Conservation (phyloP, 1,139 yeast species). For the Hyphopichia buzzinii region DNA sequence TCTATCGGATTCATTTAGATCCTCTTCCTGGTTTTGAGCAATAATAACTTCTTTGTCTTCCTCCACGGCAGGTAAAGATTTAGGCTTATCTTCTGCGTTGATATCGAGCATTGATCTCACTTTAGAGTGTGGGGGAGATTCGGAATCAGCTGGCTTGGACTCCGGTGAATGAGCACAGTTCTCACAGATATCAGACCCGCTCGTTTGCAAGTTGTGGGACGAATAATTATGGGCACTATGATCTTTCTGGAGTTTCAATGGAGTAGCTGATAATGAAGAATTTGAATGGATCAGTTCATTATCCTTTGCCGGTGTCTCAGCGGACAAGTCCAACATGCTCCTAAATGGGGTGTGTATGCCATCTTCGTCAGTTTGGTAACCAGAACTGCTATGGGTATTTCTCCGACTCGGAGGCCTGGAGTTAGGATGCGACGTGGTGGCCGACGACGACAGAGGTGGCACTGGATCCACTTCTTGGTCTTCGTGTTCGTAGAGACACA, state of each 20-base stretch:
- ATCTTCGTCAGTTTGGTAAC: conserved; percentile 14
- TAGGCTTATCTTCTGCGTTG: conserved; percentile 2
- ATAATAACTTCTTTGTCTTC: conserved; percentile 13
- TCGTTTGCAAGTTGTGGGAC: background rate
- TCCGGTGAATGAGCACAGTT: conserved; percentile 5
- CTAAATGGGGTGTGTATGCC: conserved; percentile 29
- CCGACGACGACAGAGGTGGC: conserved; percentile 15
- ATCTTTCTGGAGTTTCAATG: conserved; percentile 10
- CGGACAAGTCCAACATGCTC: conserved; percentile 41
- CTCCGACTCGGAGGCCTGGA: conserved; percentile 38
- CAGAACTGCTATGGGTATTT: conserved; percentile 21
- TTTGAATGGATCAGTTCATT: conserved; percentile 23
- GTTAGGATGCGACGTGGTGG: conserved; percentile 24
- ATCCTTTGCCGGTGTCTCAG: conserved; percentile 13
- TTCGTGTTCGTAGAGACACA: conserved; percentile 57
- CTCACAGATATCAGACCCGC: background rate
- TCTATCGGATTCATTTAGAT: background rate
- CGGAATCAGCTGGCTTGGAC: background rate
- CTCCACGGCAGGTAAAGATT: conserved; percentile 20
- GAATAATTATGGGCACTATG: background rate
- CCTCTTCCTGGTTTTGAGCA: background rate
- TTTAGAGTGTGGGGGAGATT: conserved; percentile 5
- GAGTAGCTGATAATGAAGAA: conserved; percentile 24
- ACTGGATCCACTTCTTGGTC: conserved; percentile 47
- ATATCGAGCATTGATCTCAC: conserved; percentile 13